Conservation (phyloP, 371 early-diverging fungal species). For the Mortierella sp. region DNA sequence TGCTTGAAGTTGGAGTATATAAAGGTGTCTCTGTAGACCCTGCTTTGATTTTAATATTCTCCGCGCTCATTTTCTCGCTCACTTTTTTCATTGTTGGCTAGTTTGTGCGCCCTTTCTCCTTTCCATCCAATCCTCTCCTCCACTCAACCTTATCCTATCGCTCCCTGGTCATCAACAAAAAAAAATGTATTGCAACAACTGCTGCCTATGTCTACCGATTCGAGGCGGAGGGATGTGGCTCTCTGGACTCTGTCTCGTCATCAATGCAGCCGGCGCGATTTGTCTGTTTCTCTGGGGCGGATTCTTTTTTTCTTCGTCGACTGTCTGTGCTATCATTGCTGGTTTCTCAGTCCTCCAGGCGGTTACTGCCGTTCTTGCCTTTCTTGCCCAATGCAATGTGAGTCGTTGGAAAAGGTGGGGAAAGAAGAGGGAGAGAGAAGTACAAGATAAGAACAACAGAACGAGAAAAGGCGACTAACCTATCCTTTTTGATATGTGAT, state of each 20-base stretch:
- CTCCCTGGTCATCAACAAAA: neutral
- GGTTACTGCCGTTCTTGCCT: conserved; percentile 6
- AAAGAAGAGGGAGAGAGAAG: neutral
- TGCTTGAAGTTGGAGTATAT: no score
- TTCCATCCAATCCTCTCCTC: no score
- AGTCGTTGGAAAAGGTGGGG: neutral
- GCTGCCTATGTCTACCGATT: conserved; percentile 33
- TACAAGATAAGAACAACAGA: no score
- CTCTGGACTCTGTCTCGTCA: conserved; percentile 13
- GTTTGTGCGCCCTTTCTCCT: no score
- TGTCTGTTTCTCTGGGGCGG: conserved; percentile 22
- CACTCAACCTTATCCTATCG: neutral
- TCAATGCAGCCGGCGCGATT: conserved; percentile 14
- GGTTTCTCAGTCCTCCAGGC: conserved; percentile 27
- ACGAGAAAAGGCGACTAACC: neutral
- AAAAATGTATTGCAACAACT: conserved; percentile 29
- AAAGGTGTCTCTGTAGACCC: no score
- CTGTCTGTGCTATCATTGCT: conserved; percentile 2
- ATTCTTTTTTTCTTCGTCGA: conserved; percentile 16
- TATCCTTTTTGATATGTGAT: neutral
- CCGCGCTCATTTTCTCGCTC: no score
- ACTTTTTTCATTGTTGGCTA: no score
- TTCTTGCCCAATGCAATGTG: conserved; percentile 23
- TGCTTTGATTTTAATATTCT: no score
- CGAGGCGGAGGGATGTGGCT: conserved; percentile 34